Conservation (phyloP, 2,329 filamentous ascomycete genomes). For the Beauveria rudraprayagi region DNA sequence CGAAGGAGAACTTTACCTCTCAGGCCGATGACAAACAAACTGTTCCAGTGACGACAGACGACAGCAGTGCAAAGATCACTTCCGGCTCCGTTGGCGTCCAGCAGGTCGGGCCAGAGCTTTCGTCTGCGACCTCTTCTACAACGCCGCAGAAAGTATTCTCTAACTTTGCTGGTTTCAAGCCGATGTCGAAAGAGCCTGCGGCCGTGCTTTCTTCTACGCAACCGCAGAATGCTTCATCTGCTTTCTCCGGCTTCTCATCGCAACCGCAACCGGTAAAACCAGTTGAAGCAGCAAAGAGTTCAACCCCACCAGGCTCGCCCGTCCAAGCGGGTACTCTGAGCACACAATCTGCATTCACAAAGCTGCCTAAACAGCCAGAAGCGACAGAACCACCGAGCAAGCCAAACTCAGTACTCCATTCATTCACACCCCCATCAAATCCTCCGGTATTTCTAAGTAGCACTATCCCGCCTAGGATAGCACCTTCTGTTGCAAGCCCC, state of each 20-base stretch:
- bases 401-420: not conserved
- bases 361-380: not conserved
- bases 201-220: not conserved
- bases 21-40: not conserved
- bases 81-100: not conserved
- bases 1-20: not conserved
- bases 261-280: not conserved
- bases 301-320: constrained; percentile 4
- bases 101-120: not conserved
- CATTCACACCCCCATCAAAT: not conserved
- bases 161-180: not conserved
- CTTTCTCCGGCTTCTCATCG: not conserved
- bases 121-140: not conserved
- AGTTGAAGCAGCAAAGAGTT: not conserved
- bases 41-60: not conserved
- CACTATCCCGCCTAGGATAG: not conserved
- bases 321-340: constrained; percentile 8
- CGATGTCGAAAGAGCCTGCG: not conserved
- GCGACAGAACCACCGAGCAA: not conserved
- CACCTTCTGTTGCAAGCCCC: not conserved
- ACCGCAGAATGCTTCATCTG: not conserved
- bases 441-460: not conserved
- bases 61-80: not conserved
- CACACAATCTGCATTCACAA: constrained; percentile 9
- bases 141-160: not conserved